Conservation (phyloP, 768 basidiomycete genomes). For the Dentipellis sp. region DNA sequence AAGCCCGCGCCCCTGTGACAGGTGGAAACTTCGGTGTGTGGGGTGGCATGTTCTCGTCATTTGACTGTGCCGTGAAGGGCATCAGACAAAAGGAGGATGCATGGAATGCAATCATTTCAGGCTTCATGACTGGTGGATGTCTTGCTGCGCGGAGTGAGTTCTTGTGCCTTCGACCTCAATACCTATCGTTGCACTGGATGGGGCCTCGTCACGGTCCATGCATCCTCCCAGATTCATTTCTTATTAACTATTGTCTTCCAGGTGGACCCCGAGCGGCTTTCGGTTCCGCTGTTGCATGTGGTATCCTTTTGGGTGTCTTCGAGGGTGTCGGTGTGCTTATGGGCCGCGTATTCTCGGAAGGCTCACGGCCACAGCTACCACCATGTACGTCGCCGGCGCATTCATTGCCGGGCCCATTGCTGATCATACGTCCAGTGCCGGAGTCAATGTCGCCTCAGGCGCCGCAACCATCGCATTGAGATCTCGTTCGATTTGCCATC, state of each 20-base stretch:
- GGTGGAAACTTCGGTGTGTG: slow-evolving; percentile 95
- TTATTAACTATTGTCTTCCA: slow-evolving; percentile 21
- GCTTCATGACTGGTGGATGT: slow-evolving; percentile 97
- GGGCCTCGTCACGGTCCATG: neutral
- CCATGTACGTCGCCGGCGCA: slow-evolving; percentile 43
- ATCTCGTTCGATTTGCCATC: neutral
- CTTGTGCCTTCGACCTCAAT: neutral
- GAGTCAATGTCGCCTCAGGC: slow-evolving; percentile 11
- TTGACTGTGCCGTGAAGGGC: slow-evolving; percentile 97
- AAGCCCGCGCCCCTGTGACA: slow-evolving; percentile 95
- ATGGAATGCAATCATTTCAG: slow-evolving; percentile 98
- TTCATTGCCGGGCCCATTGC: neutral
- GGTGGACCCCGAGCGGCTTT: slow-evolving; percentile 90
- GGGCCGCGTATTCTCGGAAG: slow-evolving; percentile 80
- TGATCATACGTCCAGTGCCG: slow-evolving; percentile 2
- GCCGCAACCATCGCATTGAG: slow-evolving; percentile 6
- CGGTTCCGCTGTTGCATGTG: slow-evolving; percentile 91
- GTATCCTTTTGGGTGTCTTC: slow-evolving; percentile 90
- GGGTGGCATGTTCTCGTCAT: slow-evolving; percentile 98
- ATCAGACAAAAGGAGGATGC: slow-evolving; percentile 96
- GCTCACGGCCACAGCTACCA: slow-evolving; percentile 70
- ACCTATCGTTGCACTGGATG: neutral
- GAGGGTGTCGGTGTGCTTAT: slow-evolving; percentile 93
- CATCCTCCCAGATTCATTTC: neutral
- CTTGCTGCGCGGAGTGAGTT: slow-evolving; percentile 83